Evolutionary conservation across 257 asterid species (phyloP), one percentile per base, ranked within the genome.

Genomic region (Solanum sparsipilum): DNA sequence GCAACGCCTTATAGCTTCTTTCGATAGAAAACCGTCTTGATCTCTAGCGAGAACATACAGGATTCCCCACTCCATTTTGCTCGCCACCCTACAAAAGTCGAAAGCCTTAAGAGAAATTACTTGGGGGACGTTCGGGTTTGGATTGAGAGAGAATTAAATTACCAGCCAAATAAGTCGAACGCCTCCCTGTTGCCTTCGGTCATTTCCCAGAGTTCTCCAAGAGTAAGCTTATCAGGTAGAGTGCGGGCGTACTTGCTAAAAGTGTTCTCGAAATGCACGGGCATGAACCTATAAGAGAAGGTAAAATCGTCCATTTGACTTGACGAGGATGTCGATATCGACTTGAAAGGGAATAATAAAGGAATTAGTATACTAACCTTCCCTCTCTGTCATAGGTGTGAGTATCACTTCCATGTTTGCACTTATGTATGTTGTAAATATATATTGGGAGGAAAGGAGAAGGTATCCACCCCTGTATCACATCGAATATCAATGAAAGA

Each of bases 351-450:
- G 23, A n/a, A n/a, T 6, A 21, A 7, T 9, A 74, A 44, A 0
- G 1, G 5, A 8, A 48, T 18, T 2, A 18, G 27, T 18, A 36
- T n/a, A 75, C 87, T 25, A 90, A 90, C 99, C 99, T 95, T 75
- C 98, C 98, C 90, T 96, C 98, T 0, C 89, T 90, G 87, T 96
- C 98, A 5, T 94, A 96, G 31, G 98, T 92, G 73, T 90, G 93
- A 0, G 98, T 86, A 84, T 92, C 94, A n/a, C 99, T 96, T 44
- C 99, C 99, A 25, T 96, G 98, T 92, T 94, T 96, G 82, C 94
- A 88, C 90, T 89, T 94, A 87, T 96, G 99, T 86, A 96, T 91
- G 89, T 95, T 96, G 65, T 88, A 41, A 1, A 96, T 72, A 90
- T 96, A 94, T 88, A 96, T 91, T 1, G 98, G 99, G 88, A 96